phyloP scores from a whole-genome alignment of 768 basidiomycete genomes.

The Trametes gibbosa region DNA sequence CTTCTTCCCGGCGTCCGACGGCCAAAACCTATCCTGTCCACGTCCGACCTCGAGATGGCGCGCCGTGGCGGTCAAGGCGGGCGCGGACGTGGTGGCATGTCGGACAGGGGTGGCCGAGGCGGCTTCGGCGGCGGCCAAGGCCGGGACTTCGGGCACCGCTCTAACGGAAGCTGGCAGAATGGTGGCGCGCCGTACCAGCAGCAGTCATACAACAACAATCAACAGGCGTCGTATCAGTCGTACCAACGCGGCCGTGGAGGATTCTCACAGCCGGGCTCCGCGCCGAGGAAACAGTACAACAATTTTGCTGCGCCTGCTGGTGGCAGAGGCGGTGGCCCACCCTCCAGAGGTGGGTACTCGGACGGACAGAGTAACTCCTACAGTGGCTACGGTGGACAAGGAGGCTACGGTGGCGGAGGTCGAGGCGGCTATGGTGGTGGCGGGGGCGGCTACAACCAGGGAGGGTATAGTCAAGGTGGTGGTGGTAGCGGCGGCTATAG shows the following conservation, averaged over 20 bases:
- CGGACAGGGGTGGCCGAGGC: slow-evolving; percentile 33
- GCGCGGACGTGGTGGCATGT: slow-evolving; percentile 46
- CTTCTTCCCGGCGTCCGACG: slow-evolving; percentile 72
- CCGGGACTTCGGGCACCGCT: slow-evolving; percentile 12
- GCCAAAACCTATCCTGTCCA: slow-evolving; percentile 56
- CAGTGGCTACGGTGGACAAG: slow-evolving; percentile 11
- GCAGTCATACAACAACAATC: slow-evolving; percentile 7
- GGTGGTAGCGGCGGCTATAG: slow-evolving; percentile 27
- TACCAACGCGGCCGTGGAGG: slow-evolving; percentile 15
- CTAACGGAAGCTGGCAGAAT: slow-evolving; percentile 14
- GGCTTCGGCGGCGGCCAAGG: slow-evolving; percentile 25
- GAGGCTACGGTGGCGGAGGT: slow-evolving; percentile 26
- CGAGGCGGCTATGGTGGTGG: slow-evolving; percentile 34
- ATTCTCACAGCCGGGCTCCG: slow-evolving; percentile 11
- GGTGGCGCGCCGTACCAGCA: slow-evolving; percentile 1
- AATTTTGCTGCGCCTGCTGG: slow-evolving; percentile 22
- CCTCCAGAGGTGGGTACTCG: slow-evolving; percentile 19
- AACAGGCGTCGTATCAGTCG: slow-evolving; percentile 14
- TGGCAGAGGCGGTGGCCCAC: slow-evolving; percentile 26
- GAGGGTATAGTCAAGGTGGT: slow-evolving; percentile 29
- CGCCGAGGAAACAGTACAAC: slow-evolving; percentile 22
- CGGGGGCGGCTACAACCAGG: slow-evolving; percentile 21
- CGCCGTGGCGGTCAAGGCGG: slow-evolving; percentile 42
- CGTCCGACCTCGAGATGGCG: slow-evolving; percentile 68
- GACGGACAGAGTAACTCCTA: slow-evolving; percentile 8